Evolutionary conservation across 225 moss, liverwort and hornwort species (phyloP), one percentile per base, ranked within the genome.

Genomic region (Antitrichia curtipendula): DNA sequence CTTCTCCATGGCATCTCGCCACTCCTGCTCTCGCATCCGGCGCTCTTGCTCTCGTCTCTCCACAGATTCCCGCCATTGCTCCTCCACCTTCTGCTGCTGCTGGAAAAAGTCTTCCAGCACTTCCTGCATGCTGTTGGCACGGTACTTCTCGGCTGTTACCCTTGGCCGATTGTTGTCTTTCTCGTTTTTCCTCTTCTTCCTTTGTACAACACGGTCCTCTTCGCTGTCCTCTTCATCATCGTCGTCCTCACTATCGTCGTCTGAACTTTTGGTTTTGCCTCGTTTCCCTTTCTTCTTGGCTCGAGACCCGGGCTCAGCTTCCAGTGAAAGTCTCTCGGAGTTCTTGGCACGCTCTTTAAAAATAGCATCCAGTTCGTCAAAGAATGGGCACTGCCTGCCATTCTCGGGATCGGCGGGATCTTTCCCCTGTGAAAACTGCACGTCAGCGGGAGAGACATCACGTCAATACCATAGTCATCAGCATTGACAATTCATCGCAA

Each of bases 81-180:
- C 98, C 70, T 99, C 98, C 64, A 95, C 92, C 87, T 94, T 92
- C 88, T 97, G 98, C 90, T 99, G 98, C 90, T 99, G 98, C 86
- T 97, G 98, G 88, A 99, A 99, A 75, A 99, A 99, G 75, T 99
- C 98, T 75, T 99, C 98, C 63, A 99, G 88, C 38, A 99, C 98
- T 88, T 99, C 98, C 89, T 99, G 98, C 98, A 99, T 99, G 85
- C 96, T 99, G 89, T 97, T 99, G 56, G 98, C 98, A 20, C 98
- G 94, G 68, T 96, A 99, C 90, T 99, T 99, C 88, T 99, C 98
- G 4, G 98, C 98, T 17, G 98, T 99, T 12, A 99, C 97, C 69
- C 98, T 87, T 38, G 96, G 98, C 75, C 97, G 92, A 34, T 93
- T 97, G 87, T 92, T 97, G 82, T 99, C 99, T 87, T 99, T 99